Evolutionary conservation across 2,329 filamentous ascomycete species (phyloP), one percentile per base, ranked within the genome.

Genomic region (Monilinia vaccinii-corymbosi): DNA sequence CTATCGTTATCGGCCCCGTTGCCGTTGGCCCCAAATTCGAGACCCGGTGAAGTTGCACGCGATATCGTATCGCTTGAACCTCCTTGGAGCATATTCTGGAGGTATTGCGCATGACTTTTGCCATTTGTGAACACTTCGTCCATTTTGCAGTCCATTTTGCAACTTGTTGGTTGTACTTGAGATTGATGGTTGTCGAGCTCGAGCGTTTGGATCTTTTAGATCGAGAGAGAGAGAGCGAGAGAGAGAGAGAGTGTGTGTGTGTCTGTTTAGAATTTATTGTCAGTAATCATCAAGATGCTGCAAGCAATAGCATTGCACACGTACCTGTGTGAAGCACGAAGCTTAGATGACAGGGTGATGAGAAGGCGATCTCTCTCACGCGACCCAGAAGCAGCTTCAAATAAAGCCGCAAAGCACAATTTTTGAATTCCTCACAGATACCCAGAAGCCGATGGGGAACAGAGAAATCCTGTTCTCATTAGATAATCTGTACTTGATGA

Each of bases 31-130:
- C 76, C 75, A 68, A 78, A 81, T 66, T 80, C 81, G 67, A 81
- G 75, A 63, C 90, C 91, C 3, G 92, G 92, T 1, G 91, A 93
- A 47, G 91, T 94, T 44, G 91, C 89, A 71, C 91, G 84, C 52
- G 92, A 96, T 70, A 90, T 86, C 68, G 89, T 85, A 67, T 89
- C 84, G 71, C 79, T 79, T 21, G 61, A 62, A 28, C 60, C 53
- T 31, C 64, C 67, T n/a, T 65, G 63, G 16, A 69, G 59, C 25
- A 68, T 60, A 52, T 58, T 62, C 45, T 70, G 69, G 25, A 70
- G 62, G 21, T 61, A 65, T 55, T 69, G 68, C 46, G 63, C 62
- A 62, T 70, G 68, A 61, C 60, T 67, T 51, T 65, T 67, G 60
- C 68, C 67, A 64, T 69, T 71, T 25, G 64, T 59, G 56, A 63